phyloP scores from a whole-genome alignment of 2,329 filamentous ascomycete species.

The Phoma sp. region DNA sequence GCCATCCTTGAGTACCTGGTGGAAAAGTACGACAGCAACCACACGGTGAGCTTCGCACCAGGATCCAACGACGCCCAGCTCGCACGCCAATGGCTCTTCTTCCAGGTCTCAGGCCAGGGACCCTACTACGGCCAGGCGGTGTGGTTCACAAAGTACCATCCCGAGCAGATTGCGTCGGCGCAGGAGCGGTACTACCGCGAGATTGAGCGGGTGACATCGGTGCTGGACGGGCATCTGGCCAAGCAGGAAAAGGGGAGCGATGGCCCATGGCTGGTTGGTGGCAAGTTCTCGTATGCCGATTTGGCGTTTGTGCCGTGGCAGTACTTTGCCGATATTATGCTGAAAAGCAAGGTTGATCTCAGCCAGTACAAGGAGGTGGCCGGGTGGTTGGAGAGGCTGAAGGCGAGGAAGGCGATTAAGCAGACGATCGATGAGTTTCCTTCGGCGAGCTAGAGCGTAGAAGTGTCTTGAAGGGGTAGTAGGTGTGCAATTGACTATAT shows the following conservation, averaged over 20 bases:
- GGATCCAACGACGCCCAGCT: conserved; percentile 47
- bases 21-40: conserved; percentile 53
- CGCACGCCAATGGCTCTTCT: conserved; percentile 55
- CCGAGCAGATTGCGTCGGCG: conserved; percentile 54
- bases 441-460: not conserved
- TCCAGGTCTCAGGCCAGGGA: conserved; percentile 53
- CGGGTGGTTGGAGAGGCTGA: conserved; percentile 28
- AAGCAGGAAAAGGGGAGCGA: conserved; percentile 26
- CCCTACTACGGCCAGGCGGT: conserved; percentile 52
- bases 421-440: not conserved
- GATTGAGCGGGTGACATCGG: conserved; percentile 54
- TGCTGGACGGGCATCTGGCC: conserved; percentile 53
- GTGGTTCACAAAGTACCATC: conserved; percentile 49
- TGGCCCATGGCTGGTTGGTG: conserved; percentile 41
- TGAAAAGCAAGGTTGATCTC: conserved; percentile 17
- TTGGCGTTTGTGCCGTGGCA: conserved; percentile 37
- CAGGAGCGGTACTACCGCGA: conserved; percentile 57
- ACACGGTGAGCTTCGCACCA: conserved; percentile 46
- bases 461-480: no score
- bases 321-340: not conserved
- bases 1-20: conserved; percentile 55
- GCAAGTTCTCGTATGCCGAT: conserved; percentile 36
- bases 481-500: not conserved
- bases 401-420: not conserved
- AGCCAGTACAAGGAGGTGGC: conserved; percentile 21